Conservation (phyloP, 2,329 filamentous ascomycete genomes). For the Cladobotryum mycophilum region DNA sequence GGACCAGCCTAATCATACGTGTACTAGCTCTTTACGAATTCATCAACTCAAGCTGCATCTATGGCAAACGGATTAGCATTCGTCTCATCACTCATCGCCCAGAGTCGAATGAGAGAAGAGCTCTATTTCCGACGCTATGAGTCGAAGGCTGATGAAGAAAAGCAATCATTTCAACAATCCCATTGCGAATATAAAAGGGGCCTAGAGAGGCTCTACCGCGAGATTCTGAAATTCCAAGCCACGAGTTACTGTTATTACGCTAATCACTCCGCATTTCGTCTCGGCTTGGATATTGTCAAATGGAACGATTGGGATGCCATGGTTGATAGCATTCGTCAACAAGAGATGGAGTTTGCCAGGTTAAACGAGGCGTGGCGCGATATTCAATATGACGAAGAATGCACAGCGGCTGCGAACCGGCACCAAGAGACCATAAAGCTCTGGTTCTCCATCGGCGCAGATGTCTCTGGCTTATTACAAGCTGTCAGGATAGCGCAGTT, state of each 20-base stretch:
- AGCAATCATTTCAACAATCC: neutral
- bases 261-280: neutral
- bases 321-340: neutral
- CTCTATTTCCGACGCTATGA: neutral
- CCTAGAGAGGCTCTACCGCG: neutral
- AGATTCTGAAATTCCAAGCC: neutral
- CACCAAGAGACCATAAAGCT: neutral
- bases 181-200: neutral
- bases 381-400: neutral
- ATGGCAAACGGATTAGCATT: neutral
- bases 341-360: neutral
- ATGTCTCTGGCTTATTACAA: neutral
- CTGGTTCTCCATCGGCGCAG: neutral
- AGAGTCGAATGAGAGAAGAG: slow-evolving; percentile 1
- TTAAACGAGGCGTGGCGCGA: neutral
- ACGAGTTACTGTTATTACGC: neutral
- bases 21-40: neutral
- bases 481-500: neutral
- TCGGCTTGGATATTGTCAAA: neutral
- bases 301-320: neutral
- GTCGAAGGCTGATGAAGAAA: neutral
- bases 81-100: neutral
- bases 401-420: neutral
- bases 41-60: neutral
- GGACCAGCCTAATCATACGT: no score